A percentile compares a stretch with the other conserved stretches of the same genome.
These are phyloP conservation scores for Kregervanrija fluxuum DNA, from an alignment of 805 yeast genomes.

Conservation along the genomic window DNA sequence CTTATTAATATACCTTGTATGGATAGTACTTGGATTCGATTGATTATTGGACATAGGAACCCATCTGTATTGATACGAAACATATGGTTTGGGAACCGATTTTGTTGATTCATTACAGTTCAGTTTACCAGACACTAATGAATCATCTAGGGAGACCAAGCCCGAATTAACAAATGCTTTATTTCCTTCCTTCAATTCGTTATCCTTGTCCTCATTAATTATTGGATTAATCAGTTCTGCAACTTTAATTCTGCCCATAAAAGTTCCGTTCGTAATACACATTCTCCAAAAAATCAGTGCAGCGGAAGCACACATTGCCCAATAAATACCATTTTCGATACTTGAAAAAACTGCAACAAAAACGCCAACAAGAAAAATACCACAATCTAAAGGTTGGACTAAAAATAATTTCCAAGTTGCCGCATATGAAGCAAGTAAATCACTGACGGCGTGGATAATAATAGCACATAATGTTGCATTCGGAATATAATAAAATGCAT, in stretches of 20 bases:
- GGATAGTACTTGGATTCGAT: slow-evolving; percentile 15
- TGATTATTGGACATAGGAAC: slow-evolving; percentile 46
- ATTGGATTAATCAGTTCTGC: slow-evolving; percentile 64
- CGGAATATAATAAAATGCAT: slow-evolving; percentile 81
- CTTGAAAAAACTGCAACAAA: slow-evolving; percentile 68
- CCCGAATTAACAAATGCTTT: slow-evolving; percentile 7
- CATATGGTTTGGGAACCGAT: not conserved
- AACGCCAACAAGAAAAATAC: slow-evolving; percentile 65
- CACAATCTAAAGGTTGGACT: slow-evolving; percentile 64
- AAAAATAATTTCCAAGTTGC: slow-evolving; percentile 64
- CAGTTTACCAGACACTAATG: slow-evolving; percentile 2
- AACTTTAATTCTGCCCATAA: slow-evolving; percentile 68
- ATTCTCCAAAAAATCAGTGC: slow-evolving; percentile 65
- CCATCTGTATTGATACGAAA: slow-evolving; percentile 38
- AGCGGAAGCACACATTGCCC: slow-evolving; percentile 76
- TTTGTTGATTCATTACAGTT: slow-evolving; percentile 5
- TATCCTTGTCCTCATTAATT: slow-evolving; percentile 15
- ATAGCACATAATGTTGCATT: slow-evolving; percentile 80
- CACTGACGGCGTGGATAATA: slow-evolving; percentile 91
- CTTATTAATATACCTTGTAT: slow-evolving; percentile 39
- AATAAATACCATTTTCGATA: slow-evolving; percentile 84
- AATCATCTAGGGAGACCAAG: slow-evolving; percentile 6
- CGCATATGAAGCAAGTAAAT: slow-evolving; percentile 64
- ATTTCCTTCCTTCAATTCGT: not conserved
- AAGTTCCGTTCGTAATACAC: slow-evolving; percentile 73